Evolutionary conservation across 2,329 filamentous ascomycete genomes (phyloP).

Genomic region (Fusarium musae): DNA sequence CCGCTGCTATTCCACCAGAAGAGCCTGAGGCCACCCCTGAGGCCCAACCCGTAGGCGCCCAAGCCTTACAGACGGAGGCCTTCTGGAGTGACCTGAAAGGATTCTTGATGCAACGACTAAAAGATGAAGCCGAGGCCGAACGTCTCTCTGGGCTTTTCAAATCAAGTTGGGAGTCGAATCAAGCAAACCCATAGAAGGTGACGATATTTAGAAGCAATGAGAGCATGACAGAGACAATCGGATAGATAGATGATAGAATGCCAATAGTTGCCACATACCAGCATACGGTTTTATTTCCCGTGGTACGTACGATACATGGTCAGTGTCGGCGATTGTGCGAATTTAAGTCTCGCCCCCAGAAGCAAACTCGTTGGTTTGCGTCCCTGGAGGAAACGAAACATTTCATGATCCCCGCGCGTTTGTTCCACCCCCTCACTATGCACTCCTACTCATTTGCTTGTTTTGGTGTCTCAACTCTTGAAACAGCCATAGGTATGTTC

Average conservation of each 20-base stretch:
- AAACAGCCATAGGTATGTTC: conserved; percentile 45
- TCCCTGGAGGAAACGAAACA: conserved; percentile 36
- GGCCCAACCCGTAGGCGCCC: conserved; percentile 58
- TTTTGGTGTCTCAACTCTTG: conserved; percentile 42
- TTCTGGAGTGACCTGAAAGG: conserved; percentile 91
- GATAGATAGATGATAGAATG: conserved; percentile 30
- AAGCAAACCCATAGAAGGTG: conserved; percentile 43
- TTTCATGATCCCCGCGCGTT: conserved; percentile 20
- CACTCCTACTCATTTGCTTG: conserved; percentile 43
- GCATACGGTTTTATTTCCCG: conserved; percentile 45
- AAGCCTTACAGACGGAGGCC: conserved; percentile 72
- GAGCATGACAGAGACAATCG: conserved; percentile 26
- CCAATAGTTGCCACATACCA: conserved; percentile 45
- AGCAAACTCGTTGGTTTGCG: conserved; percentile 37
- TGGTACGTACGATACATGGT: conserved; percentile 48
- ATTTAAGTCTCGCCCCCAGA: conserved; percentile 42
- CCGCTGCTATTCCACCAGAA: conserved; percentile 57
- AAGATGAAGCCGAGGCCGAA: conserved; percentile 74
- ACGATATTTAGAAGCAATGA: not conserved
- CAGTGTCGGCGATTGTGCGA: conserved; percentile 45
- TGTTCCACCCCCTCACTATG: conserved; percentile 36
- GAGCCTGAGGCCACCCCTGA: conserved; percentile 49
- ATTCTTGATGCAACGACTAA: conserved; percentile 82
- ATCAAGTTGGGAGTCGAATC: conserved; percentile 71
- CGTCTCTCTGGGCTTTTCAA: conserved; percentile 75